These are phyloP conservation scores for Cercospora zeae-maydis DNA, from an alignment of 2,329 filamentous ascomycete species.

Conservation along the genomic window DNA sequence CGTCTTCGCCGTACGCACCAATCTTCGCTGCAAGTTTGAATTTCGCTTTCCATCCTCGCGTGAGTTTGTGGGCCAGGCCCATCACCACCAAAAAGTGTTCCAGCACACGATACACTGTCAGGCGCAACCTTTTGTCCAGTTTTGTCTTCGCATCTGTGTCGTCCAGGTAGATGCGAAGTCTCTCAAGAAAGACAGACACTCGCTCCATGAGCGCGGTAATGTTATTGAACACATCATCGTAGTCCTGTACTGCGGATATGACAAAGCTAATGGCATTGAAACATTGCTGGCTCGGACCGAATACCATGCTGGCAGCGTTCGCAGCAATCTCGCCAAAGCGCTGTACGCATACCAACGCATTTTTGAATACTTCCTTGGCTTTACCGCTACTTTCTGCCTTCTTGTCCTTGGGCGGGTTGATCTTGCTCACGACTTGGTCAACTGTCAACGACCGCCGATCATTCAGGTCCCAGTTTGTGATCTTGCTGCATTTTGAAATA, in stretches of 20 bases:
- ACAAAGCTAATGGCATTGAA: constrained; percentile 18
- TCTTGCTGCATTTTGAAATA: background rate
- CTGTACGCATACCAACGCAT: constrained; percentile 1
- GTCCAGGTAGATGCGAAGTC: constrained; percentile 6
- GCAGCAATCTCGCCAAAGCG: constrained; percentile 7
- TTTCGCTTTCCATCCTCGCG: constrained; percentile 2
- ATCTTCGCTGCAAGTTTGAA: constrained; percentile 13
- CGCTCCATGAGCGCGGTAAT: constrained; percentile 9
- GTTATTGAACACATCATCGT: constrained; percentile 14
- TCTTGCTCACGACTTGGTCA: constrained; percentile 7
- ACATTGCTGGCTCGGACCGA: constrained; percentile 6
- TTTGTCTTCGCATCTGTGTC: background rate
- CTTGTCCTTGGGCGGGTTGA: background rate
- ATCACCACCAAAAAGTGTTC: constrained; percentile 12
- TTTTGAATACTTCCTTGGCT: constrained; percentile 9
- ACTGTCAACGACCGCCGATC: background rate
- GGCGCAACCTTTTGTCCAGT: constrained; percentile 7
- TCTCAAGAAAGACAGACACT: constrained; percentile 7
- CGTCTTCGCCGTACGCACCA: constrained; percentile 9
- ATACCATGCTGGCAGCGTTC: constrained; percentile 7
- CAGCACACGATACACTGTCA: constrained; percentile 7
- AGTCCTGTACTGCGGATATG: constrained; percentile 14
- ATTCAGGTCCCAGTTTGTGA: constrained; percentile 4
- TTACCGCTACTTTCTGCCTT: constrained; percentile 1
- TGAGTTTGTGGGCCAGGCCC: constrained; percentile 5